phyloP scores from a whole-genome alignment of 208 protist genomes.

The Trichomonas vaginalis region DNA sequence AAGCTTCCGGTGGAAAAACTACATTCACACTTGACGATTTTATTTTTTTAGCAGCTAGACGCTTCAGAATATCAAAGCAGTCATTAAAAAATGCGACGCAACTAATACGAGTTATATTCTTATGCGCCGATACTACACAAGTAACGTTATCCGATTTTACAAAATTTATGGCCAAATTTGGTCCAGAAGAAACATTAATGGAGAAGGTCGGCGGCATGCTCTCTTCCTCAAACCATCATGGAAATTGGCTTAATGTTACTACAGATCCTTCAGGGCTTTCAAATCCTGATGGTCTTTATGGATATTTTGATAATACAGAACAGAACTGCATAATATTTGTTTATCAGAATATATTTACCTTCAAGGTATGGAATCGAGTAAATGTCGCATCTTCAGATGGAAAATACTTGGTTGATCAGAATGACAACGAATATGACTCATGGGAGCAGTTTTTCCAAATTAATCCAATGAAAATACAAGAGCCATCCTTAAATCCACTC shows the following conservation, averaged over 20 bases:
- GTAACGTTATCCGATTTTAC: background rate
- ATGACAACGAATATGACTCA: background rate
- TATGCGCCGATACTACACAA: background rate
- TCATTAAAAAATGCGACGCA: background rate
- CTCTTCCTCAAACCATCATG: background rate
- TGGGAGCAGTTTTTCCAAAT: background rate
- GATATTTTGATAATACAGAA: background rate
- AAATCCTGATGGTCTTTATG: background rate
- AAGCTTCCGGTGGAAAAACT: background rate
- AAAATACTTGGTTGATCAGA: background rate
- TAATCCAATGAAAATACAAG: background rate
- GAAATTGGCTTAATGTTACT: background rate
- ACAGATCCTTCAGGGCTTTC: background rate
- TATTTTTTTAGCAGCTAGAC: background rate
- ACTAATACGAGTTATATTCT: background rate
- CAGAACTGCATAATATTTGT: background rate
- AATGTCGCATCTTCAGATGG: background rate
- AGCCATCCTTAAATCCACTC: too few species aligned
- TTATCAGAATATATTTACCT: too few species aligned
- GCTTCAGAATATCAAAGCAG: background rate
- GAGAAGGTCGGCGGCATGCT: background rate
- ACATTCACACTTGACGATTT: background rate
- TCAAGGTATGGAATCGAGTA: background rate
- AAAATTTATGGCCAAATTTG: conserved; percentile 7
- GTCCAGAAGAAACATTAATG: conserved; percentile 12